Percentiles rank a stretch among this genome's conserved stretches.
Evolutionary conservation across 257 asterid species (phyloP).

Genomic region (Jacaranda mimosifolia): DNA sequence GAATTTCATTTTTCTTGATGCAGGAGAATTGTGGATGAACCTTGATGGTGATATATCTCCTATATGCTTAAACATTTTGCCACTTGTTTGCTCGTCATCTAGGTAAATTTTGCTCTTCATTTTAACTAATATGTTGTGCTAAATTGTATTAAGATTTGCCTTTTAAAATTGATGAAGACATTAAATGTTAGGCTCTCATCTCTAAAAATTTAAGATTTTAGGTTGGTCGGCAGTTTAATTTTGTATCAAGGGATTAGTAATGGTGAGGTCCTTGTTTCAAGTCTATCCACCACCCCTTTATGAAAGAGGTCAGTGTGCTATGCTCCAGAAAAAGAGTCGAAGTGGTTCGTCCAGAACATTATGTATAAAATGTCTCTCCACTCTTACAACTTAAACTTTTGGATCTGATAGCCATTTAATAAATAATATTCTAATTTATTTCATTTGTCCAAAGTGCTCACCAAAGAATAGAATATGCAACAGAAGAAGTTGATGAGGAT

Average conservation of each 20-base stretch:
- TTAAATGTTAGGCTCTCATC: background rate
- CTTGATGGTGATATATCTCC: conserved; percentile 94
- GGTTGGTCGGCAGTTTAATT: background rate
- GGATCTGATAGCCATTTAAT: background rate
- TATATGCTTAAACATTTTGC: conserved; percentile 78
- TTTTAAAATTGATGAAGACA: background rate
- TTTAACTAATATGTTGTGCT: conserved; percentile 21
- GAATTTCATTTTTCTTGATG: conserved; percentile 34
- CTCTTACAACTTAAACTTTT: background rate
- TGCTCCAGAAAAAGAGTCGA: background rate
- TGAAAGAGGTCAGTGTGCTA: background rate
- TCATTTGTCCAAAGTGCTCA: background rate
- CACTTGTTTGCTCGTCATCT: conserved; percentile 68
- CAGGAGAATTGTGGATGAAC: conserved; percentile 95
- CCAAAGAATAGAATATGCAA: background rate
- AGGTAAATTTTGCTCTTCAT: conserved; percentile 50
- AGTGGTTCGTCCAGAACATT: background rate
- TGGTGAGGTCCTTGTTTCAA: background rate
- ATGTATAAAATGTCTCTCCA: background rate
- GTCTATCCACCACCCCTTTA: background rate
- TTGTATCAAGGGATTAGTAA: background rate
- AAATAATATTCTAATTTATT: background rate
- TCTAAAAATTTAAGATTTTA: background rate
- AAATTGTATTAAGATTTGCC: background rate
- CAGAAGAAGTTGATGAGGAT: background rate